Base-by-base conservation (phyloP, 345 rosid genomes). In the Cardamine occulta region DNA sequence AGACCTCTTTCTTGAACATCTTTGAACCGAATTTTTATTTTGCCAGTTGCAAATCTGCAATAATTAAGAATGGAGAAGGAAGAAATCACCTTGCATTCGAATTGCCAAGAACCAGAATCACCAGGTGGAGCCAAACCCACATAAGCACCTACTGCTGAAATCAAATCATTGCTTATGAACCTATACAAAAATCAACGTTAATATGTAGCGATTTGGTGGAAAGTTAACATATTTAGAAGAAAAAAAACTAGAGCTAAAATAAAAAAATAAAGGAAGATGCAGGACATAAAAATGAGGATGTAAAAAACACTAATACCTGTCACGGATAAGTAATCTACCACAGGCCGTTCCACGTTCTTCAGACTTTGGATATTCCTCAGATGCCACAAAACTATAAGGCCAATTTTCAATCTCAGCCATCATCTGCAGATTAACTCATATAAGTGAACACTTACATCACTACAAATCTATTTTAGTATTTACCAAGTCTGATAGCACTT, bases 381-480 rank as follows among this genome's bases (percentile, higher is more conserved):
- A 92, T 65, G 90, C 89, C 14, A 97, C 97, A 78, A 95, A 95
- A 74, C 80, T 80, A 72, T 92, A 95, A 15, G 99, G 99, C 98
- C 99, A 92, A 58, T 85, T 90, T 74, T 90, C 82, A 63, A 90
- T 93, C 82, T 95, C 97, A 64, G 37, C 73, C 80, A 74, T 85
- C 96, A 86, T 89, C 98, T 95, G 81, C 81, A 74, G 34, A 18
- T 31, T 18, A 64, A 49, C 55, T 26, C 62, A 64, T 11, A 19
- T 12, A 69, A 79, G 42, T 29, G 15, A 70, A 65, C 19, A 53
- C 34, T 75, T 67, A 63, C 35, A 52, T 44, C 31, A 68, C 40
- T 45, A 28, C 29, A 39, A 0, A 21, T 34, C 69, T 69, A 21
- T 13, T 56, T 40, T 58, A 54, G 32, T 65, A 45, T 54, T 76